Evolutionary conservation across 768 basidiomycete genomes (phyloP).

Genomic region (Zangia roseola): DNA sequence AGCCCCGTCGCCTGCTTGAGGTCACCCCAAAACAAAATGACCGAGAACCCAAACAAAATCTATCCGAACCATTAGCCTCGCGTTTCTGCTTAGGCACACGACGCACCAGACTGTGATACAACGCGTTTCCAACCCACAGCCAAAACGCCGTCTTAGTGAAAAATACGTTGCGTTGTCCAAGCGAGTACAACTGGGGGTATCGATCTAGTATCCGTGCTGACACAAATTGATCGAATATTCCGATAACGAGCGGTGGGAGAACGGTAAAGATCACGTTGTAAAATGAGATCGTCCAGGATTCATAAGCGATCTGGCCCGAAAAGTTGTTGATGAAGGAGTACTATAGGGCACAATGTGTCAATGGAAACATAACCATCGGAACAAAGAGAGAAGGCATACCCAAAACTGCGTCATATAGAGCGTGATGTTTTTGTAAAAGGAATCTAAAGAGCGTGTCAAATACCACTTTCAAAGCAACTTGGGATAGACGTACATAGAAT

Average conservation of each 20-base stretch:
- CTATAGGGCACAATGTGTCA: constrained; percentile 39
- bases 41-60: constrained; percentile 85
- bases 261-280: constrained; percentile 98
- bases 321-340: constrained; percentile 99
- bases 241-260: constrained; percentile 94
- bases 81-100: background rate
- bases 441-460: constrained; percentile 52
- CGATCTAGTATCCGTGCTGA: constrained; percentile 94
- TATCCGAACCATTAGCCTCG: constrained; percentile 30
- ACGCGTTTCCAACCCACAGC: constrained; percentile 86
- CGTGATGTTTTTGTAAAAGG: constrained; percentile 98
- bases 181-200: constrained; percentile 93
- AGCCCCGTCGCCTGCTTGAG: constrained; percentile 76
- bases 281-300: constrained; percentile 97
- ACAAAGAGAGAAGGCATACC: constrained; percentile 45
- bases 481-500: constrained; percentile 75
- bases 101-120: constrained; percentile 85
- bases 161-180: constrained; percentile 93
- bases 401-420: constrained; percentile 99
- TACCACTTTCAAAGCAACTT: too few relatives aligned
- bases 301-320: constrained; percentile 97
- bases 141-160: constrained; percentile 90
- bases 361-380: background rate
- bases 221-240: constrained; percentile 98
- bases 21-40: constrained; percentile 92